Evolutionary conservation across 2,329 filamentous ascomycete species (phyloP), one percentile per base, ranked within the genome.

Genomic region (Colletotrichum spinosum): DNA sequence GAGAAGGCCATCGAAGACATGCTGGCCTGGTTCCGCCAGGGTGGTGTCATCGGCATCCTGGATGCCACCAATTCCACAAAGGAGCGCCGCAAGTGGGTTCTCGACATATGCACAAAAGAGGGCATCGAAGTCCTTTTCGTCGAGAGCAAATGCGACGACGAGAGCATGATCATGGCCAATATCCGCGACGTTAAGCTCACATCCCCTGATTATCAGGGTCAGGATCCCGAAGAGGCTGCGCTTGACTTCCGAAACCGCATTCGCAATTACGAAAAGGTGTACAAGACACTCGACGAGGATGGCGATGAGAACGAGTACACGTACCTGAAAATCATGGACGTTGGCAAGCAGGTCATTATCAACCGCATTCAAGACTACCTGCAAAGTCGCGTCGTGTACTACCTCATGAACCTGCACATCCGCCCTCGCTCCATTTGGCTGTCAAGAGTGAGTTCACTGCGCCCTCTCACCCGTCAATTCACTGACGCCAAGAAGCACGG

Each of bases 41-140:
- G 86, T 33, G 96, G 96, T 55, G 87, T 94, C 33, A 95, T 99
- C 59, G 95, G 93, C 44, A 97, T 99, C 71, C 85, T 99, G 41
- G 96, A 99, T 78, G 96, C 96, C 42, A 99, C 96, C 67, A 99
- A 99, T 79, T 97, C 93, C 8, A 98, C 96, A 67, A 97, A 97
- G 77, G 85, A 88, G 49, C 90, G 96, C 48, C 90, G 96, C 69
- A 89, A 91, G 75, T 99, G 96, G 96, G 96, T 99, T 73, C 85
- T 93, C 71, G 90, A 97, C 67, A 86, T 87, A 52, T 96, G 94
- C 76, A 83, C 86, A 8, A 84, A 86, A 11, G 89, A 95, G 69
- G 89, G 90, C 59, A 90, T 98, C 66, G 94, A 97, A 75, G 94
- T 97, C 9, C 83, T 99, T 52, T 99, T 97, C 72, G 96, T 99